Evolutionary conservation across 345 rosid species (phyloP), one percentile per base, ranked within the genome.

Genomic region (Rhizophora mangle): DNA sequence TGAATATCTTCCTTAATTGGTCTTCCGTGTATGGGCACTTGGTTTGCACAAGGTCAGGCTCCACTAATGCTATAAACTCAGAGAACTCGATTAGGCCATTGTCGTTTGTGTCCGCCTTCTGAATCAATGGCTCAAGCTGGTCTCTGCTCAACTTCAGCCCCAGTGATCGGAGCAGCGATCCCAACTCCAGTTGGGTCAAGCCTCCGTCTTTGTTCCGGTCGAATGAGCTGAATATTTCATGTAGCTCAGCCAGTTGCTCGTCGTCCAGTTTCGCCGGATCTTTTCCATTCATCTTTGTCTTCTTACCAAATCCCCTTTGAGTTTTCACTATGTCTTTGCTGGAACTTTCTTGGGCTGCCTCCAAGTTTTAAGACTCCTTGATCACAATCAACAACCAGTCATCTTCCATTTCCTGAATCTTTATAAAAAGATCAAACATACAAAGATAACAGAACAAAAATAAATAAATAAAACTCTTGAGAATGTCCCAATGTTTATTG

Each of bases 31-130:
- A 90, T 15, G 97, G 96, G n/a, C 89, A 80, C 69, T 82, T 88
- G 24, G 76, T 74, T 8, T 84, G 80, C 27, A 91, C 78, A 53
- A 91, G 87, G 64, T 94, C 96, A 10, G 96, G 93, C 29, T 91
- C 82, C 46, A 94, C 97, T 22, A 94, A 75, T 20, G 82, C 90
- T 55, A 89, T 74, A 22, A 94, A 92, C 76, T 94, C 99, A 1
- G 91, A 82, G 78, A 94, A 94, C 81, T 94, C 96, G 4, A 94
- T 84, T 51, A 92, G 72, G 1, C 99, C 99, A 63, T 94, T 94
- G 87, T 70, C 85, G 79, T 87, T 92, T 4, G 87, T 83, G 64
- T 94, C 99, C 0, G 96, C 87, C 82, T 83, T 89, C 20, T 87
- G 89, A 49, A 85, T 87, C 27, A 89, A 65, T 13, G 86, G 71